Evolutionary conservation across 495 filamentous ascomycete species (phyloP).

Genomic region (Talaromyces wortmannii): DNA sequence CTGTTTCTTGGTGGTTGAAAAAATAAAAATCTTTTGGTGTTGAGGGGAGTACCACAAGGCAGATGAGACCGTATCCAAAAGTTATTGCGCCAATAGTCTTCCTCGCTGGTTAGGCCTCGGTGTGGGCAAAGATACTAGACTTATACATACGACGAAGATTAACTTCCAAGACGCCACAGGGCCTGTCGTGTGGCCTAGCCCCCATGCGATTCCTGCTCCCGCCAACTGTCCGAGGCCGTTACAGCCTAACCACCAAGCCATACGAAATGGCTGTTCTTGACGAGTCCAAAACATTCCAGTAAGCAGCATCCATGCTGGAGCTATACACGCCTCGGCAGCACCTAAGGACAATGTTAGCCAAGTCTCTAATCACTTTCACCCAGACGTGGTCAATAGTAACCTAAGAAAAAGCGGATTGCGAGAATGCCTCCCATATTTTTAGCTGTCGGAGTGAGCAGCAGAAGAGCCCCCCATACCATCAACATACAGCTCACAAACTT

Average conservation of each 20-base stretch:
- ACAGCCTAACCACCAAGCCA: slow-evolving; percentile 59
- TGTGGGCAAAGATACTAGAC: slow-evolving; percentile 35
- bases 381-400: slow-evolving; percentile 12
- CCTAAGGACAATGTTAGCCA: slow-evolving; percentile 10
- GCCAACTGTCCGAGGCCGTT: slow-evolving; percentile 51
- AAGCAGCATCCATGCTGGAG: slow-evolving; percentile 37
- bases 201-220: slow-evolving; percentile 46
- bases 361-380: background rate
- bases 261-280: slow-evolving; percentile 54
- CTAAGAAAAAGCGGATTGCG: slow-evolving; percentile 53
- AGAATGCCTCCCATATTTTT: slow-evolving; percentile 51
- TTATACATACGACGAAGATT: background rate
- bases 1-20: slow-evolving; percentile 33
- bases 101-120: slow-evolving; percentile 40
- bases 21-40: slow-evolving; percentile 32
- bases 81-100: slow-evolving; percentile 44
- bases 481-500: slow-evolving; percentile 56
- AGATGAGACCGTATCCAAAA: slow-evolving; percentile 32
- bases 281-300: slow-evolving; percentile 66
- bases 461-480: slow-evolving; percentile 48
- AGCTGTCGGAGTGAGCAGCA: slow-evolving; percentile 50
- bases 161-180: background rate
- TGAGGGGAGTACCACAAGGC: slow-evolving; percentile 34
- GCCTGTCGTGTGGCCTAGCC: slow-evolving; percentile 38
- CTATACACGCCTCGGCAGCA: slow-evolving; percentile 9